A percentile compares a stretch with the other conserved stretches of the same genome.
These are phyloP conservation scores for Rubroshorea leprosula DNA, from an alignment of 345 rosid species.

Conservation along the genomic window DNA sequence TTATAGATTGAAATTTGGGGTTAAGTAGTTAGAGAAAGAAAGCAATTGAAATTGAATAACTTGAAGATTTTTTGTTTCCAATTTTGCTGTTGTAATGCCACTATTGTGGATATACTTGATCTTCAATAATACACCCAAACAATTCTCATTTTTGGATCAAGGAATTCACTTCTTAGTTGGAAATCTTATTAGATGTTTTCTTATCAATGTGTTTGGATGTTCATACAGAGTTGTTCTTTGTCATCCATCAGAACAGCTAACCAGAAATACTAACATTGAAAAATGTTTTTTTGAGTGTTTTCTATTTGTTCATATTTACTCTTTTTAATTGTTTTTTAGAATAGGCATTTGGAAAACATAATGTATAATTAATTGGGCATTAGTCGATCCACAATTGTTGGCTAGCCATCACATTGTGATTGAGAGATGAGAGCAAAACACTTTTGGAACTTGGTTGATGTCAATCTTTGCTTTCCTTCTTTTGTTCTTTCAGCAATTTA, in stretches of 20 bases:
- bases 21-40: slow-evolving; percentile 1
- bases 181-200: background rate
- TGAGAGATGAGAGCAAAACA: too few species aligned
- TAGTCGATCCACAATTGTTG: too few species aligned
- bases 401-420: too few species aligned
- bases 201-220: background rate
- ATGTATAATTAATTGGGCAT: too few species aligned
- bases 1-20: background rate
- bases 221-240: background rate
- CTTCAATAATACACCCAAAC: slow-evolving; percentile 10
- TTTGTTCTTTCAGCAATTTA: too few species aligned
- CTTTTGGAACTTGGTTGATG: too few species aligned
- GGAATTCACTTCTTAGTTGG: background rate
- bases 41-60: background rate
- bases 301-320: background rate
- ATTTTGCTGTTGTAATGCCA: slow-evolving; percentile 19
- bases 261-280: background rate
- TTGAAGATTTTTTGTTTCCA: slow-evolving; percentile 5
- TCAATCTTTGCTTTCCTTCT: too few species aligned
- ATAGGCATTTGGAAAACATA: background rate
- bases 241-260: background rate
- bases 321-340: background rate
- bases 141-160: background rate
- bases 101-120: slow-evolving; percentile 17
- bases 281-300: background rate